phyloP scores from a whole-genome alignment of 192 early-diverging fungal genomes.

The Backusella tuberculispora region DNA sequence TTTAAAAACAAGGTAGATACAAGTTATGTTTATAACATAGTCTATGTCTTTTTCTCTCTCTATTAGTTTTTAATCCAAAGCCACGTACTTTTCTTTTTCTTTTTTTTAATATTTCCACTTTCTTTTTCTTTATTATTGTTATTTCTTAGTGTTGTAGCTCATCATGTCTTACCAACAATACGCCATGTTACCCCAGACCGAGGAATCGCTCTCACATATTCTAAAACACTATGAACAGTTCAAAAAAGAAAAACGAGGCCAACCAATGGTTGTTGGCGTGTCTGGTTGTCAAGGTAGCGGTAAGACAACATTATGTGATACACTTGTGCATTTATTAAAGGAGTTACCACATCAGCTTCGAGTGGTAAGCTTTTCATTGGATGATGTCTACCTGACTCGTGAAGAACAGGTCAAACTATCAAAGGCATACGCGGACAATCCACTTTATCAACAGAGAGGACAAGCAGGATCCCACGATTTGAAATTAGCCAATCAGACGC shows the following conservation, averaged over 20 bases:
- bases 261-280: conserved; percentile 73
- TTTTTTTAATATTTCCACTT: background rate
- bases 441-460: conserved; percentile 80
- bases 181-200: conserved; percentile 37
- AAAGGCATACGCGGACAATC: conserved; percentile 56
- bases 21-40: too few species aligned
- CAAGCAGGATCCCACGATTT: conserved; percentile 92
- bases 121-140: background rate
- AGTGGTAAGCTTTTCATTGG: conserved; percentile 71
- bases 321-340: conserved; percentile 45
- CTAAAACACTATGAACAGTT: conserved; percentile 32
- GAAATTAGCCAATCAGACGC: conserved; percentile 55
- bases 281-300: conserved; percentile 83
- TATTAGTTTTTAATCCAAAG: too few species aligned
- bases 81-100: background rate
- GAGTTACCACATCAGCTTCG: conserved; percentile 48
- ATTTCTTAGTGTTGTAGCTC: background rate
- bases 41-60: too few species aligned
- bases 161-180: conserved; percentile 22
- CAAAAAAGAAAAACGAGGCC: background rate
- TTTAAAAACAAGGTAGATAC: too few species aligned
- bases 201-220: conserved; percentile 38
- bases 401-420: conserved; percentile 62
- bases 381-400: conserved; percentile 85
- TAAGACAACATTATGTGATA: conserved; percentile 62